phyloP scores from a whole-genome alignment of 140 eudicot genomes.

The Stevia rebaudiana region DNA sequence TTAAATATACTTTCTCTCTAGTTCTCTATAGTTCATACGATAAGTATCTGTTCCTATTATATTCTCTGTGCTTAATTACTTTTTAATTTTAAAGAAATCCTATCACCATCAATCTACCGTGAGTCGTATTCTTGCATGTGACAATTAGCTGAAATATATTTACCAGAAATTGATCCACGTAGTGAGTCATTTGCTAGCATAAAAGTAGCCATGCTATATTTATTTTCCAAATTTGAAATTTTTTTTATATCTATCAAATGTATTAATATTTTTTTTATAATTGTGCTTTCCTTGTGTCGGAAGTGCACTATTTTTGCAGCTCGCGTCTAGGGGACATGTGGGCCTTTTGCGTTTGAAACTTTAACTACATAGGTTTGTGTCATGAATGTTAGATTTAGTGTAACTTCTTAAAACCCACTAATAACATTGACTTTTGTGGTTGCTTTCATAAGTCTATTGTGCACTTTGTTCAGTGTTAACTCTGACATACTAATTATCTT shows the following conservation, averaged over 20 bases:
- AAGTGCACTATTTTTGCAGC: no score
- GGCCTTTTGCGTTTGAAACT: no score
- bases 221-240: no score
- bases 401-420: background rate
- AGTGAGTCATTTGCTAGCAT: no score
- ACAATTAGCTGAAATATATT: no score
- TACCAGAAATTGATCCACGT: no score
- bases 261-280: no score
- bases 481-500: background rate
- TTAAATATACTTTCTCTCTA: background rate
- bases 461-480: background rate
- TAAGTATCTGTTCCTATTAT: background rate
- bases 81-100: background rate
- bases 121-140: background rate
- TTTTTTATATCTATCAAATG: no score
- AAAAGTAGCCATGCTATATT: no score
- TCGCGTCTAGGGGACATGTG: background rate
- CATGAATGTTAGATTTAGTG: background rate
- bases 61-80: background rate
- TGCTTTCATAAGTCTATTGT: background rate
- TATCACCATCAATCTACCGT: background rate
- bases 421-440: background rate
- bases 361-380: no score
- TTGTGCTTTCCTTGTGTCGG: no score
- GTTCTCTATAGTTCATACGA: background rate